These are phyloP conservation scores for Dryas drummondii DNA, from an alignment of 306 rosid species.

Conservation along the genomic window DNA sequence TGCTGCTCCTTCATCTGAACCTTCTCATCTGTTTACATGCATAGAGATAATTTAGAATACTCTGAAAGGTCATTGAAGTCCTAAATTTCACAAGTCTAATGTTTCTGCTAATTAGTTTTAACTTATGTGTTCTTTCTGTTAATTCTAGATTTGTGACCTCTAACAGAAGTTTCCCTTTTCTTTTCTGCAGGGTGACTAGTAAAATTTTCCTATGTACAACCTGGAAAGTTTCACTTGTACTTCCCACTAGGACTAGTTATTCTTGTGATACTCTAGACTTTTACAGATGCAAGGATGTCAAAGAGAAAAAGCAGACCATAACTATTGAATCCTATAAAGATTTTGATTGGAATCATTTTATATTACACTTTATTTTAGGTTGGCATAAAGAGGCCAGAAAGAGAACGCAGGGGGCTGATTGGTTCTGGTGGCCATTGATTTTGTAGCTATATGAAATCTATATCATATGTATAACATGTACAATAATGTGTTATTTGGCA, in stretches of 20 bases:
- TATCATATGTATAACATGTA: conserved; percentile 15
- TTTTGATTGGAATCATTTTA: conserved; percentile 17
- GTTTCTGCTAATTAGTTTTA: neutral
- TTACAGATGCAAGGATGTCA: conserved; percentile 8
- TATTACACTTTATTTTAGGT: conserved; percentile 37
- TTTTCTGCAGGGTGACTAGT: conserved; percentile 18
- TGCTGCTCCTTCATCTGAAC: neutral
- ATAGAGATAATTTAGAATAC: neutral
- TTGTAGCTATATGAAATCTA: conserved; percentile 33
- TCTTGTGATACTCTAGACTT: conserved; percentile 30
- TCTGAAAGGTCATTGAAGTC: conserved; percentile 4
- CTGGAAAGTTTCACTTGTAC: conserved; percentile 20
- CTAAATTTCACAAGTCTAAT: neutral
- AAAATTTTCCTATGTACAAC: conserved; percentile 22
- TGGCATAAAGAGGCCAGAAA: conserved; percentile 27
- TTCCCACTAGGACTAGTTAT: conserved; percentile 32
- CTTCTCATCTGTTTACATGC: neutral
- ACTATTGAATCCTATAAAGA: conserved; percentile 21
- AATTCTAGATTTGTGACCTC: neutral
- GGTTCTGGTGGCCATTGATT: conserved; percentile 25
- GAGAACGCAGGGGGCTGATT: neutral
- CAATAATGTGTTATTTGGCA: conserved; percentile 24
- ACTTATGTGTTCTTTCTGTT: neutral
- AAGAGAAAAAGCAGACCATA: neutral
- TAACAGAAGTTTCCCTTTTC: neutral